Base-by-base conservation (phyloP, 306 rosid genomes). In the Cajanus cajan region DNA sequence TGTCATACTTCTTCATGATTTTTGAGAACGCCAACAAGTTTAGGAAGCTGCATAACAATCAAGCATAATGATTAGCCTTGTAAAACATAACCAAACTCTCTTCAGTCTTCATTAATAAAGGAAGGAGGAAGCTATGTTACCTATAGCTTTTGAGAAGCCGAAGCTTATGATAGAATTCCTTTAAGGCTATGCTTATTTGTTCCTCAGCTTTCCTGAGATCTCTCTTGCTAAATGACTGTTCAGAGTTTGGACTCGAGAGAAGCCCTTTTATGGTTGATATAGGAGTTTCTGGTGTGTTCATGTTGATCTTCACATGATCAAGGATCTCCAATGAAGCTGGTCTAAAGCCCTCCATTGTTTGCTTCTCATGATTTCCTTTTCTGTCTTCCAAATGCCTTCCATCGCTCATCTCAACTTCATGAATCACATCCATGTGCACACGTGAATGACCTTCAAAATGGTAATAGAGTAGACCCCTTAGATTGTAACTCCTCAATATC, bases 1-100 rank as follows among this genome's bases (percentile, higher is more conserved):
- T 93, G 69, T 93, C 96, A 76, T 93, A 87, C 80, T 91, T 93
- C 92, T 93, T 93, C 96, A 89, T 83, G 78, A 93, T 93, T 88
- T 93, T 93, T 5, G 93, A 85, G 83, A 91, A 84, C 62, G 96
- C 94, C 85, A 88, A 72, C 55, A 74, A 84, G 78, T 91, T 93
- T 82, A 91, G 82, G 87, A 90, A 91, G 80, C 97, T 93, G 89
- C 67, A 51, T 21, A 51, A 13, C 24, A 78, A 80, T 75, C 8
- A 66, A 82, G 33, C 33, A 78, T 21, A 58, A 31, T 58, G 54
- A 40, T 57, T 54, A 45, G 73, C 51, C 11, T 44, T 10, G 51
- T 54, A 54, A 44, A 57, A 47, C 25, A 18, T 8, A 11, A 67
- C 18, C 12, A 62, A 68, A 21, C 21, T 76, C 31, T 63, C 19